Base-by-base conservation (phyloP, 495 filamentous ascomycete species). In the Trichoderma orchidacearum region DNA sequence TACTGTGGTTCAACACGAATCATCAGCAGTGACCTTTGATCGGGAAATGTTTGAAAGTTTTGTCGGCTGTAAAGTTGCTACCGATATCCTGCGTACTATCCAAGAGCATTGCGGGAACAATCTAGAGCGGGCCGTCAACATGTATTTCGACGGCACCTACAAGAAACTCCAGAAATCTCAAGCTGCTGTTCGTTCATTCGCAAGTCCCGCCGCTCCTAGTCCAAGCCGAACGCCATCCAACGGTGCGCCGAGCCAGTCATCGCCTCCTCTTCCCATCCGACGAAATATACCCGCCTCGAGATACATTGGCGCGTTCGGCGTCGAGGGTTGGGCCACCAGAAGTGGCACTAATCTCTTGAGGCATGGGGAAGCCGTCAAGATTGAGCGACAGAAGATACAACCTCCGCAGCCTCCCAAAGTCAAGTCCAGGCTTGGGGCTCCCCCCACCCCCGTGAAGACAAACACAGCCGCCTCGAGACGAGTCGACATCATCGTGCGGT, bases 141-240 rank as follows among this genome's bases (percentile, higher is more conserved):
- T 95, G 71, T 98, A 90, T 64, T 85, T 95, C 52, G 93, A 98
- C 61, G 92, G 91, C 13, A 95, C 90, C 5, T 96, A 89, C 89
- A 91, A 85, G 62, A 79, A 66, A 1, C 61, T 72, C 15, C 64
- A 66, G 53, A 56, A 55, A 13, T 41, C 63, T 53, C 18, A 41
- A 28, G 11, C 52, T 6, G 11, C 17, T 57, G 53, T 25, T 30
- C 34, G 34, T 30, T 28, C 35, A 25, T 29, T 36, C 58, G 18
- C 52, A 61, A 5, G 3, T 35, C 0, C 55, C 27, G n/a, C n/a
- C 21, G n/a, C 27, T 8, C 8, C 30, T 17, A 8, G 35, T 27
- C 15, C 30, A 13, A 55, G 25, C 29, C 15, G 6, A 27, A 51
- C 59, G 18, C 21, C 45, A 2, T 45, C 34, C 38, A 48, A 31